Evolutionary conservation across 208 protist species (phyloP).

Genomic region (Acanthamoeba lenticulata): DNA sequence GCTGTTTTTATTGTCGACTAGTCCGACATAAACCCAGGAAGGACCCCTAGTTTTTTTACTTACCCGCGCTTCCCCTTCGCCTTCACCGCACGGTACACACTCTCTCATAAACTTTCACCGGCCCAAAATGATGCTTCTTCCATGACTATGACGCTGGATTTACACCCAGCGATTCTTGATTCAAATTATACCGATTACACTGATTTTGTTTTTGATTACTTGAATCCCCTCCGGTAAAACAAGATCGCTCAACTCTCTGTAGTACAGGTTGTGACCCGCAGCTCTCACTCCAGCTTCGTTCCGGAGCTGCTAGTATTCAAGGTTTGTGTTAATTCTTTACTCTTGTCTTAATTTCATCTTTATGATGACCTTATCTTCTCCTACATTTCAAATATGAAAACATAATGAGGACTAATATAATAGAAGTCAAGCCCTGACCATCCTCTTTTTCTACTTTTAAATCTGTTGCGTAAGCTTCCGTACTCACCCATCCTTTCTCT

Average conservation of each 20-base stretch:
- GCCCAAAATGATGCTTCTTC: conserved; percentile 10
- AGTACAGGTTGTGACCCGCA: too few relatives aligned
- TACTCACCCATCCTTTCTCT: not conserved
- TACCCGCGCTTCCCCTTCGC: not conserved
- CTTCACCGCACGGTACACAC: not conserved
- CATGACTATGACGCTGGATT: conserved; percentile 57
- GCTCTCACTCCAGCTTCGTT: too few relatives aligned
- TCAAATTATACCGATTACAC: not conserved
- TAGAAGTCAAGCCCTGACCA: conserved; percentile 56
- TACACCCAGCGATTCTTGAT: conserved; percentile 35
- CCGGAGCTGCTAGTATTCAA: too few relatives aligned
- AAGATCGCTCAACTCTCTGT: too few relatives aligned
- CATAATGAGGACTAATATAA: conserved; percentile 14
- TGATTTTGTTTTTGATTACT: not conserved
- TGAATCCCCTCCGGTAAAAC: too few relatives aligned
- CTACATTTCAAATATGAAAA: conserved; percentile 18
- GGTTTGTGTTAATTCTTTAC: too few relatives aligned
- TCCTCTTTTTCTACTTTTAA: not conserved
- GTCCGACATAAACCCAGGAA: not conserved
- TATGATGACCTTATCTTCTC: conserved; percentile 23
- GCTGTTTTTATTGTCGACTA: not conserved
- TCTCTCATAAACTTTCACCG: not conserved
- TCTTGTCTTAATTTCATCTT: not conserved
- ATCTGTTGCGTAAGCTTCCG: too few relatives aligned
- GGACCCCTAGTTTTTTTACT: not conserved